Percentiles rank a stretch among this genome's conserved stretches.
phyloP scores from a whole-genome alignment of 2,329 filamentous ascomycete species.

The Penicillium sp. region DNA sequence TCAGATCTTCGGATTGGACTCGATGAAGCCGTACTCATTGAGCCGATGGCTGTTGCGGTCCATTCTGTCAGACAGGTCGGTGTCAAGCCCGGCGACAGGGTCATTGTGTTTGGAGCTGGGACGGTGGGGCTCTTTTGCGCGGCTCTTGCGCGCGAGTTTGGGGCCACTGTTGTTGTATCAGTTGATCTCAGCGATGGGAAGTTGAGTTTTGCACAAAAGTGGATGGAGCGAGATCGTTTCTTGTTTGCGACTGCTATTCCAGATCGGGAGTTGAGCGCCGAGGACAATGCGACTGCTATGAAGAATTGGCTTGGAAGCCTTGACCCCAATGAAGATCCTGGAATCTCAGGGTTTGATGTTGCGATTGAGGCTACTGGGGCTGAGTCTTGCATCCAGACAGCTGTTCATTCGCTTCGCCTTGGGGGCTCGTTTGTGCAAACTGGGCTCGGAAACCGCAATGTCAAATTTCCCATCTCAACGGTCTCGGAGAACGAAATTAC shows the following conservation, averaged over 20 bases:
- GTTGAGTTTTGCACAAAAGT: constrained; percentile 53
- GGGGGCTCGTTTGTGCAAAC: constrained; percentile 37
- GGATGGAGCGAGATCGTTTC: constrained; percentile 3
- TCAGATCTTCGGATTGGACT: constrained; percentile 9
- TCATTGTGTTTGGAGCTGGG: constrained; percentile 65
- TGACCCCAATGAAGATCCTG: constrained; percentile 15
- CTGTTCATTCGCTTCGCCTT: constrained; percentile 38
- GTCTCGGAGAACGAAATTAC: constrained; percentile 38
- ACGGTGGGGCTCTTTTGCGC: constrained; percentile 65
- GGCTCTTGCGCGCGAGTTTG: constrained; percentile 62
- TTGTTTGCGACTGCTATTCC: constrained; percentile 15
- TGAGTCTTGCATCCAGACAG: constrained; percentile 46
- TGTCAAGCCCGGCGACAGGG: constrained; percentile 41
- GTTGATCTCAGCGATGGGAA: constrained; percentile 63
- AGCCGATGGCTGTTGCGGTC: constrained; percentile 52
- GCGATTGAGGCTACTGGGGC: constrained; percentile 49
- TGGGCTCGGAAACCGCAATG: constrained; percentile 41
- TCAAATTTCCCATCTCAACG: constrained; percentile 37
- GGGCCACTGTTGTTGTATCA: constrained; percentile 61
- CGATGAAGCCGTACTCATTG: constrained; percentile 43
- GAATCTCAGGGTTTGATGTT: constrained; percentile 42
- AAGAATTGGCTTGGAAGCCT: constrained; percentile 10
- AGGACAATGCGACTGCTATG: constrained; percentile 31
- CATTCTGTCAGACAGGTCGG: constrained; percentile 45
- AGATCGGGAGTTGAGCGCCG: constrained; percentile 4